Evolutionary conservation across 2,329 filamentous ascomycete species (phyloP).

Genomic region (Diaporthe ilicicola): DNA sequence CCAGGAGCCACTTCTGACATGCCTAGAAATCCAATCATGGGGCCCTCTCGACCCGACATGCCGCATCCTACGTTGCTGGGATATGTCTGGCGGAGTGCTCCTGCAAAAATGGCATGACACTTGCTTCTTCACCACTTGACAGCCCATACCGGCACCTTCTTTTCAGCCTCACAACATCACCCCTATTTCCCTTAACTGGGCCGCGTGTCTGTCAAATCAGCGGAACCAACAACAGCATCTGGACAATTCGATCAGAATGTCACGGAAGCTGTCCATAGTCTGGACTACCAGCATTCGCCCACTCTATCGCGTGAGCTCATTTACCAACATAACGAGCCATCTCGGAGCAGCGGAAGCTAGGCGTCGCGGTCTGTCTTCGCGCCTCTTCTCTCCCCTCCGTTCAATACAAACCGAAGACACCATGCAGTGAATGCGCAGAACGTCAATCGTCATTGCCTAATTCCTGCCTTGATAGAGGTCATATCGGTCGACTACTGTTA

Average conservation of each 20-base stretch:
- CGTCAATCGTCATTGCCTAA: neutral
- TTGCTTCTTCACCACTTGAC: constrained; percentile 14
- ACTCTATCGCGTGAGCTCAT: constrained; percentile 4
- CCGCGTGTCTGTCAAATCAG: constrained; percentile 1
- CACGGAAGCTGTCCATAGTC: neutral
- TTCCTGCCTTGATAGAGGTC: neutral
- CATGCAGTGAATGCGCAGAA: neutral
- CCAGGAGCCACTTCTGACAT: constrained; percentile 7
- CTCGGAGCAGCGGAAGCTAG: neutral
- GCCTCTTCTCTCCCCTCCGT: neutral
- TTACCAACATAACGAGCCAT: neutral
- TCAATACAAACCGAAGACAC: neutral
- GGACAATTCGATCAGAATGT: neutral
- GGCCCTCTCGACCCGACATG: constrained; percentile 11
- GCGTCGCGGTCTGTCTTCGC: neutral
- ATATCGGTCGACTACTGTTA: neutral
- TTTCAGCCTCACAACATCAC: constrained; percentile 13
- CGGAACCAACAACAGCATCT: neutral
- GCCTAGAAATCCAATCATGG: constrained; percentile 10
- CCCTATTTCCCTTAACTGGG: constrained; percentile 6
- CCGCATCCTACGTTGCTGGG: constrained; percentile 22
- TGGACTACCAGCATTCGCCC: neutral
- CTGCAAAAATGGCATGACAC: constrained; percentile 31
- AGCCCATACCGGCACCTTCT: constrained; percentile 1
- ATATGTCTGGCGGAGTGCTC: constrained; percentile 24